phyloP scores from a whole-genome alignment of 352 stramenopile species.

The Pythium aquatile region DNA sequence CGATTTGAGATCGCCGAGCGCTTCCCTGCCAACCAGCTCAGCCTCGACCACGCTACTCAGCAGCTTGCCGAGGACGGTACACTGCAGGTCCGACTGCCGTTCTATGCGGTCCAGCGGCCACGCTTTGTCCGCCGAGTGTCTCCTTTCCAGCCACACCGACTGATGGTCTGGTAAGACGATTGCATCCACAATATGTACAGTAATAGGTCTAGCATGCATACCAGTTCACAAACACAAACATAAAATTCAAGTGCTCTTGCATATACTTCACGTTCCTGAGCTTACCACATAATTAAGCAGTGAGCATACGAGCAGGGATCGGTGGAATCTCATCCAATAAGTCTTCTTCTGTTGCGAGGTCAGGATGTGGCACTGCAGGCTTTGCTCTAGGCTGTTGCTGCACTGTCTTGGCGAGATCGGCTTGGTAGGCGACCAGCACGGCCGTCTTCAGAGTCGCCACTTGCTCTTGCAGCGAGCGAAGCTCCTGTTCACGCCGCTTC shows the following conservation, averaged over 20 bases:
- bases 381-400: neutral
- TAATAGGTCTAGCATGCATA: neutral
- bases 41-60: constrained; percentile 56
- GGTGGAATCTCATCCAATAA: constrained; percentile 1
- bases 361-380: neutral
- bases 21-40: constrained; percentile 41
- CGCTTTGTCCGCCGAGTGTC: constrained; percentile 32
- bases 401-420: constrained; percentile 7
- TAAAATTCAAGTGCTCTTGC: neutral
- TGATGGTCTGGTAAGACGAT: constrained; percentile 21
- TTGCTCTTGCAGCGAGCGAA: constrained; percentile 18
- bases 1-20: constrained; percentile 66
- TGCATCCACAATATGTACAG: neutral
- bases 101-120: constrained; percentile 33
- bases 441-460: constrained; percentile 18
- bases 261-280: neutral
- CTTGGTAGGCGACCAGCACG: constrained; percentile 18
- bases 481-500: constrained; percentile 13
- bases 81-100: constrained; percentile 61
- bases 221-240: constrained; percentile 3
- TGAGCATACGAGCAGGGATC: neutral
- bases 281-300: neutral
- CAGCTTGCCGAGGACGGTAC: constrained; percentile 45
- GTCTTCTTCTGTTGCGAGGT: constrained; percentile 7
- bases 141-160: constrained; percentile 29